A percentile compares a stretch with the other conserved stretches of the same genome.
Conservation (phyloP, 2,329 filamentous ascomycete genomes). For the Dothistroma pini region DNA sequence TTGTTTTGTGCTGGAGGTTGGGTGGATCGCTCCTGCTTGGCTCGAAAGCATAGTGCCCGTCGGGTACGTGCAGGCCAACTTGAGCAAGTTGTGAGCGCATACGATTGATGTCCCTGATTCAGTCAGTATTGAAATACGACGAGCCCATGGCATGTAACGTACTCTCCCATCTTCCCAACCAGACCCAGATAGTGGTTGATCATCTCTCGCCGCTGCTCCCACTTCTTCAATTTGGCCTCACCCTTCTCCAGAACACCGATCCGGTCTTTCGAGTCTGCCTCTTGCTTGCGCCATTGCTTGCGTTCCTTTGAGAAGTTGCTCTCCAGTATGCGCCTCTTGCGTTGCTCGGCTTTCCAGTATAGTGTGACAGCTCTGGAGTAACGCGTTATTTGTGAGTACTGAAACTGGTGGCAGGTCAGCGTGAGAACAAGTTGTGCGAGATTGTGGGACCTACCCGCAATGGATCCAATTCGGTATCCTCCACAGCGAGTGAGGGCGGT, state of each 20-base stretch:
- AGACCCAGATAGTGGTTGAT: conserved; percentile 37
- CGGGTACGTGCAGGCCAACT: conserved; percentile 32
- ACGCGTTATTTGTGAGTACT: conserved; percentile 40
- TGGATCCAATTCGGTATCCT: conserved; percentile 40
- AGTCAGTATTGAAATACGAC: conserved; percentile 2
- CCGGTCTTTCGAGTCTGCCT: conserved; percentile 23
- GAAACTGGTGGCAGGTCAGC: conserved; percentile 40
- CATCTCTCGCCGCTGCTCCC: conserved; percentile 32
- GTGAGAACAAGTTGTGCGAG: not conserved
- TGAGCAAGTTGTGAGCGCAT: conserved; percentile 29
- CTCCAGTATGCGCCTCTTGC: conserved; percentile 24
- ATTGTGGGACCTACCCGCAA: conserved; percentile 36
- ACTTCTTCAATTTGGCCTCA: conserved; percentile 31
- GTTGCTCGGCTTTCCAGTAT: conserved; percentile 24
- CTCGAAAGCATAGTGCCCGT: conserved; percentile 24
- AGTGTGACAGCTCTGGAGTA: conserved; percentile 31
- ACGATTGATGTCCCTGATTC: conserved; percentile 28
- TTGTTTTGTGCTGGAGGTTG: not conserved
- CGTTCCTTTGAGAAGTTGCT: conserved; percentile 26
- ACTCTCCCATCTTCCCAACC: conserved; percentile 35
- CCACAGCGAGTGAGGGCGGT: conserved; percentile 38
- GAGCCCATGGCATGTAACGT: conserved; percentile 5
- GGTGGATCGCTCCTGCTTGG: not conserved
- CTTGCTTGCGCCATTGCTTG: conserved; percentile 21
- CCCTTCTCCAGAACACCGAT: conserved; percentile 23